These are phyloP conservation scores for Flaveria trinervia DNA, from an alignment of 129 eudicot genomes.

Conservation along the genomic window DNA sequence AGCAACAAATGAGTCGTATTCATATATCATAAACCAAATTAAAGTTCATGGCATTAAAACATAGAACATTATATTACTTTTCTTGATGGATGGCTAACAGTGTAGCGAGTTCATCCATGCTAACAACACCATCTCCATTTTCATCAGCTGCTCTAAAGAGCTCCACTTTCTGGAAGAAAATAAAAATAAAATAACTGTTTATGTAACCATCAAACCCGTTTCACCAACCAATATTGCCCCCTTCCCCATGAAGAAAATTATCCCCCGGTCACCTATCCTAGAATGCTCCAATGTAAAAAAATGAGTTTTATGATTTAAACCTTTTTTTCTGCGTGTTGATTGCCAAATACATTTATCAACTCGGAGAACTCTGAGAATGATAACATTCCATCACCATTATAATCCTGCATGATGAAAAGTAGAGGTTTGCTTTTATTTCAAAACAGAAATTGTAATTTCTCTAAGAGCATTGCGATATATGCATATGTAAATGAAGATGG, in stretches of 20 bases:
- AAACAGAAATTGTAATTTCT: neutral
- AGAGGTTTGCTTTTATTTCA: neutral
- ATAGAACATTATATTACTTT: constrained; percentile 41
- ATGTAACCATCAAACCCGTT: constrained; percentile 8
- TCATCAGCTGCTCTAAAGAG: constrained; percentile 86
- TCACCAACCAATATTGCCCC: neutral
- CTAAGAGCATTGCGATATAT: neutral
- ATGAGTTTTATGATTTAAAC: constrained; percentile 36
- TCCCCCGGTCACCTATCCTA: too few relatives aligned
- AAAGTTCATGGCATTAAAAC: neutral
- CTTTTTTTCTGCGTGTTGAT: constrained; percentile 80
- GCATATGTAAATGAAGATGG: neutral
- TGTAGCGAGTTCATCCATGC: constrained; percentile 92
- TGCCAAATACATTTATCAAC: constrained; percentile 86
- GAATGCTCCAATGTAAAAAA: neutral
- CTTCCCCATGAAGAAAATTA: too few relatives aligned
- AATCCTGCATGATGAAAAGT: constrained; percentile 60
- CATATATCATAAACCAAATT: neutral
- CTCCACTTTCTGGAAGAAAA: constrained; percentile 72
- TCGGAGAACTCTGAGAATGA: constrained; percentile 76
- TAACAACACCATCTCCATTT: constrained; percentile 89
- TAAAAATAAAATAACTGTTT: neutral
- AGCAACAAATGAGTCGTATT: neutral
- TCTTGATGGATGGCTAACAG: constrained; percentile 90
- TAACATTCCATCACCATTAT: constrained; percentile 69